phyloP scores from a whole-genome alignment of 2,329 filamentous ascomycete species.

The Penicillium sp. region DNA sequence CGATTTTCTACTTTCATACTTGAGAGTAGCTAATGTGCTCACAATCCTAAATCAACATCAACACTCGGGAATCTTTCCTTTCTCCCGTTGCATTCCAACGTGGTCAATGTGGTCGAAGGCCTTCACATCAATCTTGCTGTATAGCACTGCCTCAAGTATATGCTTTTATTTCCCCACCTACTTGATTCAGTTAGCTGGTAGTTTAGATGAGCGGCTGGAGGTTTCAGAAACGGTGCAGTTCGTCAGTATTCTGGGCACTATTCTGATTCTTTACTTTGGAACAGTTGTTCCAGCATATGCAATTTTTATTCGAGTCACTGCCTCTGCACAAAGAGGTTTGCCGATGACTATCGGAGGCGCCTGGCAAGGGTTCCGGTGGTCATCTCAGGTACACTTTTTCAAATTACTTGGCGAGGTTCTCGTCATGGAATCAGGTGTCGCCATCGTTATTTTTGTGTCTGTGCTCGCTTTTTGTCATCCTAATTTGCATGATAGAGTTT shows the following conservation, averaged over 20 bases:
- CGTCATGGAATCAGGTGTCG: not conserved
- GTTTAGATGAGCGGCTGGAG: not conserved
- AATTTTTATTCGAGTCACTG: constrained; percentile 14
- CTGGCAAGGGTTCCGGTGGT: constrained; percentile 4
- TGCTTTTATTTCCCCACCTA: constrained; percentile 13
- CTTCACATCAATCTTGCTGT: constrained; percentile 10
- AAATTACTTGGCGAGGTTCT: constrained; percentile 3
- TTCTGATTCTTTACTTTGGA: constrained; percentile 9
- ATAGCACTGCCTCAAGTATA: constrained; percentile 6
- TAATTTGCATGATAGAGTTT: not conserved
- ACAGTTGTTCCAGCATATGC: constrained; percentile 10
- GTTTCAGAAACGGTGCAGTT: not conserved
- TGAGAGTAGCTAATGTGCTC: constrained; percentile 6
- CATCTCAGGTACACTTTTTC: not conserved
- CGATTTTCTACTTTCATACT: constrained; percentile 7
- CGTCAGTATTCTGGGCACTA: not conserved
- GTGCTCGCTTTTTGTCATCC: not conserved
- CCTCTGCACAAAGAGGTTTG: not conserved
- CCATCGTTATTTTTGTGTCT: not conserved
- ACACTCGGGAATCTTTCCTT: not conserved
- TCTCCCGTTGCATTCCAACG: not conserved
- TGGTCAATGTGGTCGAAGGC: constrained; percentile 1
- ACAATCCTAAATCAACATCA: no score
- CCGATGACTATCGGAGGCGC: not conserved
- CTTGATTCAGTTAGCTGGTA: not conserved